A percentile compares a stretch with the other conserved stretches of the same genome.
These are phyloP conservation scores for Hygrocybe punicea DNA, from an alignment of 768 basidiomycete species.

Conservation along the genomic window DNA sequence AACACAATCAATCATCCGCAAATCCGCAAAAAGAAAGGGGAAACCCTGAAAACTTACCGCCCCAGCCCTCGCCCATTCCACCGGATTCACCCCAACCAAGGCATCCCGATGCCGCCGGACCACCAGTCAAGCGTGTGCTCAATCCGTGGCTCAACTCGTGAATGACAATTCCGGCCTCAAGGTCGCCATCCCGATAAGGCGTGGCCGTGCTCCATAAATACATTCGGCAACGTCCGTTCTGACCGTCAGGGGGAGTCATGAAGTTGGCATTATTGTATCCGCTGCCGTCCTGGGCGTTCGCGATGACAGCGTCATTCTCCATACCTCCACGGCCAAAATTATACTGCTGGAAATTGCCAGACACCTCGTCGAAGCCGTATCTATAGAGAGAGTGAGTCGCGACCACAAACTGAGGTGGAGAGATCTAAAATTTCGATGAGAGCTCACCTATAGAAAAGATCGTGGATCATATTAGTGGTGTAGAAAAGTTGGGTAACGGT, in stretches of 20 bases:
- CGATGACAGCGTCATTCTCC: slow-evolving; percentile 87
- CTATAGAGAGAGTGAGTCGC: slow-evolving; percentile 31
- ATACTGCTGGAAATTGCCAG: slow-evolving; percentile 97
- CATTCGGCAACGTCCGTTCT: slow-evolving; percentile 93
- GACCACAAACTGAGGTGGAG: neutral
- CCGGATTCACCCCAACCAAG: slow-evolving; percentile 95
- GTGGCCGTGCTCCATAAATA: slow-evolving; percentile 90
- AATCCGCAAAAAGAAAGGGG: slow-evolving; percentile 1
- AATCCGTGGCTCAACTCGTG: slow-evolving; percentile 87
- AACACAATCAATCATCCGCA: too few relatives aligned
- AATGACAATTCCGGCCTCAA: slow-evolving; percentile 96
- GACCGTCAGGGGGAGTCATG: slow-evolving; percentile 80
- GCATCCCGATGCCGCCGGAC: slow-evolving; percentile 87
- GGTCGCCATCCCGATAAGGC: slow-evolving; percentile 91
- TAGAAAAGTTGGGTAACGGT: slow-evolving; percentile 90
- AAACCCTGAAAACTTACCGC: slow-evolving; percentile 42
- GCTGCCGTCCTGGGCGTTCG: slow-evolving; percentile 92
- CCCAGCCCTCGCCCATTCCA: slow-evolving; percentile 99
- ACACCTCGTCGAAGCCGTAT: slow-evolving; percentile 86
- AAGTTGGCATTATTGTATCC: slow-evolving; percentile 94
- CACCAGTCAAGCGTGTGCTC: slow-evolving; percentile 92
- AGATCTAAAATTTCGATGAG: neutral
- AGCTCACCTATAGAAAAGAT: slow-evolving; percentile 71
- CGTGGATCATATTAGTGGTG: slow-evolving; percentile 76
- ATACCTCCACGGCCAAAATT: slow-evolving; percentile 90